Percentiles rank a stretch among this genome's conserved stretches.
phyloP scores from a whole-genome alignment of 768 basidiomycete genomes.

The Steccherinum ochraceum region DNA sequence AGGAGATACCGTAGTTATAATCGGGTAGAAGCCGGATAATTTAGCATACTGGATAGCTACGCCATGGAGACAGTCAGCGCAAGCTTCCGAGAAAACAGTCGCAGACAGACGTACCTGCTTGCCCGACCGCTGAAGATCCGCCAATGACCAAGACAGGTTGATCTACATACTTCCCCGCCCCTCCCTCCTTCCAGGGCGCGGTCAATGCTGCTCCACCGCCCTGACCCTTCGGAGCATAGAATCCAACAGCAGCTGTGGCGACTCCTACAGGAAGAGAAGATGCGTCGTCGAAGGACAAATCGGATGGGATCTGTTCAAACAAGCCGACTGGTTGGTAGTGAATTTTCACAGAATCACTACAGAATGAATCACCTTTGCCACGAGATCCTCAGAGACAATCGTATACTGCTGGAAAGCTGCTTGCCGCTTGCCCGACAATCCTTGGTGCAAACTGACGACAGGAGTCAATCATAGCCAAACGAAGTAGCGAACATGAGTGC shows the following conservation, averaged over 20 bases:
- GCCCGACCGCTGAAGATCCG: conserved; percentile 31
- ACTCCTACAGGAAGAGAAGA: conserved; percentile 24
- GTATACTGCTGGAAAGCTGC: conserved; percentile 24
- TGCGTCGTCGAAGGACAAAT: conserved; percentile 23
- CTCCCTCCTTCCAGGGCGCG: conserved; percentile 28
- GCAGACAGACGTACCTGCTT: conserved; percentile 23
- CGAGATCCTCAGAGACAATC: conserved; percentile 18
- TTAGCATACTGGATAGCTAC: conserved; percentile 16
- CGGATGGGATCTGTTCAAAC: conserved; percentile 18
- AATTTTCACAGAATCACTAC: conserved; percentile 2
- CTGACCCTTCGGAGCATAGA: conserved; percentile 11
- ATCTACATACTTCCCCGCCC: conserved; percentile 23
- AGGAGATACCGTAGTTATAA: conserved; percentile 8
- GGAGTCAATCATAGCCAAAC: not conserved
- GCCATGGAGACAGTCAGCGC: not conserved
- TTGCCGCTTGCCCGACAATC: conserved; percentile 6
- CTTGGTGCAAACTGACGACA: not conserved
- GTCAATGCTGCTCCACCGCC: conserved; percentile 20
- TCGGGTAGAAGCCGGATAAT: conserved; percentile 16
- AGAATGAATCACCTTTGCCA: conserved; percentile 15
- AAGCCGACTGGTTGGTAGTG: not conserved
- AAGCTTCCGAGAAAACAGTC: not conserved
- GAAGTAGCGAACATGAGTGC: not conserved
- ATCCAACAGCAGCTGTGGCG: conserved; percentile 22
- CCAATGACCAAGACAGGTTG: conserved; percentile 30